phyloP scores from a whole-genome alignment of 2,329 filamentous ascomycete genomes.

The Bipolaris sorokiniana region DNA sequence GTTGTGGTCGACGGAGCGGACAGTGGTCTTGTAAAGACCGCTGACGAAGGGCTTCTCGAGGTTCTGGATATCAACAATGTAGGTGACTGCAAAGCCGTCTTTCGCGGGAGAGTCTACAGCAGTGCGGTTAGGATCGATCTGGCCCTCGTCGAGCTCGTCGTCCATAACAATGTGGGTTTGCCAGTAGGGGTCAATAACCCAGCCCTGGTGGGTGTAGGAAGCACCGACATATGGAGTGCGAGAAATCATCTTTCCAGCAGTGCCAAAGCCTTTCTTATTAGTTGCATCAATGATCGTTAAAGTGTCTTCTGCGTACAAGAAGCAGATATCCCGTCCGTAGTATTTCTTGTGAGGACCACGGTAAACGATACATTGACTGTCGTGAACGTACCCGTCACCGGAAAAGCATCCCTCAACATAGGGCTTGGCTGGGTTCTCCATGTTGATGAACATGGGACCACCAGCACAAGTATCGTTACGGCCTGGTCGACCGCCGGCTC shows the following conservation, averaged over 20 bases:
- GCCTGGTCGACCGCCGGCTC: constrained; percentile 36
- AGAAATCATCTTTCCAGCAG: constrained; percentile 62
- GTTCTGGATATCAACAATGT: constrained; percentile 48
- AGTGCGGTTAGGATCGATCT: constrained; percentile 37
- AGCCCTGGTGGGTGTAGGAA: constrained; percentile 65
- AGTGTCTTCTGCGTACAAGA: constrained; percentile 63
- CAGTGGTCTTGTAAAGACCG: constrained; percentile 51
- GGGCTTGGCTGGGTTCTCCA: constrained; percentile 56
- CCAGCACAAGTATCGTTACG: constrained; percentile 53
- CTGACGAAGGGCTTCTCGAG: constrained; percentile 47
- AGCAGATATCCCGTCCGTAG: constrained; percentile 61
- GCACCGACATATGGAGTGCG: constrained; percentile 61
- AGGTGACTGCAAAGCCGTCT: constrained; percentile 47
- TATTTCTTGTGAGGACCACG: no score
- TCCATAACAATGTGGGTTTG: constrained; percentile 48
- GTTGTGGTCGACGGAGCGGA: constrained; percentile 54
- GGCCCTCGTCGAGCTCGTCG: constrained; percentile 49
- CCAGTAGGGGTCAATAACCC: constrained; percentile 54
- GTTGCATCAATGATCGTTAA: constrained; percentile 61
- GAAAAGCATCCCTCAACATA: constrained; percentile 60
- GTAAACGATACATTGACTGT: constrained; percentile 63
- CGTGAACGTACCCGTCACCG: constrained; percentile 66
- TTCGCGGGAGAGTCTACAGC: constrained; percentile 34
- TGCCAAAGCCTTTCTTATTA: constrained; percentile 59
- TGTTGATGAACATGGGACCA: constrained; percentile 65